Evolutionary conservation across 208 protist species (phyloP), one percentile per base, ranked within the genome.

Genomic region (Trypanosoma conorhini): DNA sequence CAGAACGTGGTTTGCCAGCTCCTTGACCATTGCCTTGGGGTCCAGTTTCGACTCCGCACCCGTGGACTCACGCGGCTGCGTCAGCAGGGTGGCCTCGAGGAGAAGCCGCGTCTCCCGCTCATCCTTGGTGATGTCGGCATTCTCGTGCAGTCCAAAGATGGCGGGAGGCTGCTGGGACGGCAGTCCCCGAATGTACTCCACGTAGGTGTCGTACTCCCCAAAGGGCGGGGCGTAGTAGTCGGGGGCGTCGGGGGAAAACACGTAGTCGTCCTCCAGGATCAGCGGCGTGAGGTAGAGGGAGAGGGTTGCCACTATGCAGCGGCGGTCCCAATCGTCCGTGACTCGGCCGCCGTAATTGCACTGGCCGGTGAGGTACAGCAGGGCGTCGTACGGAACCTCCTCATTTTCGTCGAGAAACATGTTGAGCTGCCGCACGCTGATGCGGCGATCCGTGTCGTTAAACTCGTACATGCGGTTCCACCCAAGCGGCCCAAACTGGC

Each of bases 391-490:
- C 24, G 98, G 97, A 13, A 98, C 82, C 44, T 83, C 82, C 17
- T 94, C 88, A 52, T 91, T 91, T 71, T 96, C 86, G 44, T 98
- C 89, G 50, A 99, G 76, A 74, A 98, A 97, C 93, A 98, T 98
- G 69, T 97, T 80, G 62, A 99, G 85, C 85, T 99, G 98, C 19
- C 91, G 91, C 57, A 98, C 82, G 75, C 88, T 98, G 74, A 99
- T 98, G 66, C 93, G 89, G 42, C 98, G 86, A 73, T 99, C 98
- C 8, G 92, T 96, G 74, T 98, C 96, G 81, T 99, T 98, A 91
- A 99, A 99, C 85, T 98, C 97, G 83, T 99, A 99, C 38, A 95
- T 85, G 51, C 97, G 95, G 83, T 98, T 99, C 93, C 94, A 99
- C 26, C 97, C 98, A 17, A 99, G 81, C 1, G 96, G 86, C 31